These are phyloP conservation scores for Trypanosoma melophagium DNA, from an alignment of 208 protist genomes.

Conservation along the genomic window DNA sequence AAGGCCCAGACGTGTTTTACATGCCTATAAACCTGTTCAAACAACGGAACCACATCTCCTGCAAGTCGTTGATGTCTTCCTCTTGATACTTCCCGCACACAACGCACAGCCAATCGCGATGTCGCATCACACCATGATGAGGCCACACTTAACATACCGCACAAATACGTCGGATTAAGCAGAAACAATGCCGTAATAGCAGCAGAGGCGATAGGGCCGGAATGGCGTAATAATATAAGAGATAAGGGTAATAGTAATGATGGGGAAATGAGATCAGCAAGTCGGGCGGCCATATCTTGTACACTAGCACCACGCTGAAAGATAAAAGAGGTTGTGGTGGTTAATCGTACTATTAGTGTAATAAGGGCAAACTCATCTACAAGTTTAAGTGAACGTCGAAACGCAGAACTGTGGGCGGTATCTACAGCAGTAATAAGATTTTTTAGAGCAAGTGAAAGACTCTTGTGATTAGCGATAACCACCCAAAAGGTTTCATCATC, in stretches of 20 bases:
- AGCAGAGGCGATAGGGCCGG: conserved; percentile 51
- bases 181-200: conserved; percentile 61
- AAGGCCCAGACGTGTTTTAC: conserved; percentile 80
- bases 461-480: conserved; percentile 58
- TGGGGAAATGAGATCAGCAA: conserved; percentile 55
- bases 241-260: conserved; percentile 43
- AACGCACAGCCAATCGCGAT: conserved; percentile 54
- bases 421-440: conserved; percentile 62
- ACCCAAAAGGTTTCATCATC: conserved; percentile 88
- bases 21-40: conserved; percentile 73
- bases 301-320: conserved; percentile 35
- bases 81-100: conserved; percentile 57
- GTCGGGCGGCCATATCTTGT: conserved; percentile 32
- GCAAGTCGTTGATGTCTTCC: conserved; percentile 79
- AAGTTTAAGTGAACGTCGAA: conserved; percentile 33
- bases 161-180: conserved; percentile 61
- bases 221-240: conserved; percentile 59
- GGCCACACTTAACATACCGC: conserved; percentile 40
- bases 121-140: conserved; percentile 59
- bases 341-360: conserved; percentile 56
- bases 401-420: conserved; percentile 64
- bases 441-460: conserved; percentile 38
- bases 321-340: conserved; percentile 45
- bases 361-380: conserved; percentile 47
- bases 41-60: conserved; percentile 71